Evolutionary conservation across 768 basidiomycete species (phyloP), one percentile per base, ranked within the genome.

Genomic region (Pholiota microspora): DNA sequence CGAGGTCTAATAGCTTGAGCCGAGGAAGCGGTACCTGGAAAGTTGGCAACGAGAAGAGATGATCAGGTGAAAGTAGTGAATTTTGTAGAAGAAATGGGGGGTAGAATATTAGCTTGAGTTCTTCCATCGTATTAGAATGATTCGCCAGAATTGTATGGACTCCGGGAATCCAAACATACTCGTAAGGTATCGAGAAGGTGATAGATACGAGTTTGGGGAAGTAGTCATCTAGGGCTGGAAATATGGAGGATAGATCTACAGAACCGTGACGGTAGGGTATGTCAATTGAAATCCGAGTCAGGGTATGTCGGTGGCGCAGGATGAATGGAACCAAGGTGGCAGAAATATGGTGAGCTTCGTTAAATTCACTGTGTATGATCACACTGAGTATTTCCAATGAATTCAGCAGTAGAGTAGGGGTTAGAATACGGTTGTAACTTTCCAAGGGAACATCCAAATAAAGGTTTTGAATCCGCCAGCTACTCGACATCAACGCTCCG

Each of bases 21-120:
- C 18, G 18, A 16, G 46, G 46, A 16, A 48, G 32, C 3, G 28
- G 16, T 18, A 48, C 21, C n/a, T 48, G 28, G 29, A 48, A 48
- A 21, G 32, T 48, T 5, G 28, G 15, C 29, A 48, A n/a, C 4
- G 46, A 48, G 15, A 48, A 48, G 4, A 48, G n/a, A 6, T 32
- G 15, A 15, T 48, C 28, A 8, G 46, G 46, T 10, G 27, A 23
- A 12, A 48, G 46, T 1, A 48, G 46, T 21, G 32, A 15, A 32
- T 48, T 15, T 23, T 48, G 29, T 48, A 27, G 46, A 29, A 48
- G 46, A n/a, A 48, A 48, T 10, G 46, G 46, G 25, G 46, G 46
- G 12, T 48, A 48, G n/a, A 48, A 31, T 21, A 21, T n/a, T 2
- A 48, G 29, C 46, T 31, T 48, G 16, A 48, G 29, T 15, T 48